A percentile compares a stretch with the other conserved stretches of the same genome.
Evolutionary conservation across 2,329 filamentous ascomycete species (phyloP).

Genomic region (Venturia oleaginea): DNA sequence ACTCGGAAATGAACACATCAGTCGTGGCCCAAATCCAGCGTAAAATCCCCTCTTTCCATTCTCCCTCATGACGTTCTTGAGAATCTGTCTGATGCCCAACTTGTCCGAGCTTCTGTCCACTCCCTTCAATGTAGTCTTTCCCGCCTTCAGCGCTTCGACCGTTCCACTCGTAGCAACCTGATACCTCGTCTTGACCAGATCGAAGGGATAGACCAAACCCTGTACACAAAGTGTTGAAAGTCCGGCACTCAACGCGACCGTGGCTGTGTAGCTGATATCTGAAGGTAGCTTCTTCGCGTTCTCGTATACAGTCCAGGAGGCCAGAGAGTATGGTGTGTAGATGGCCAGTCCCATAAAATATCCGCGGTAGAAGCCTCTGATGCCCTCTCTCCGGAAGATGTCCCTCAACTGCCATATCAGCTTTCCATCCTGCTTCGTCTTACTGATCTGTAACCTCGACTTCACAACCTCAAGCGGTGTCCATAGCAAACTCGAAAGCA

Average conservation of each 20-base stretch:
- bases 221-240: neutral
- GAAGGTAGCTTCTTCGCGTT: slow-evolving; percentile 8
- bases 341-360: slow-evolving; percentile 9
- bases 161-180: slow-evolving; percentile 8
- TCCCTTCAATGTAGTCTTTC: neutral
- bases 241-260: slow-evolving; percentile 2
- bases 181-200: slow-evolving; percentile 11
- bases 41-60: slow-evolving; percentile 5
- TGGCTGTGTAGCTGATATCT: slow-evolving; percentile 9
- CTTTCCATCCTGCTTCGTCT: slow-evolving; percentile 6
- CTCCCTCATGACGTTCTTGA: slow-evolving; percentile 7
- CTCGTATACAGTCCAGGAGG: slow-evolving; percentile 6
- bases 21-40: slow-evolving; percentile 1
- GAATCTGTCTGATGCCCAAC: neutral
- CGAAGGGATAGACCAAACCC: slow-evolving; percentile 1
- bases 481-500: neutral
- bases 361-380: neutral
- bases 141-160: neutral
- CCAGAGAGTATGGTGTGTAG: slow-evolving; percentile 8
- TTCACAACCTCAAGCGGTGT: slow-evolving; percentile 7
- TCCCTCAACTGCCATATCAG: slow-evolving; percentile 7
- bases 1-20: slow-evolving; percentile 7
- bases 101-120: neutral
- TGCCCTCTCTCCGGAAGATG: neutral
- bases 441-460: slow-evolving; percentile 9